These are phyloP conservation scores for Paulownia fortunei DNA, from an alignment of 257 asterid genomes.

Conservation along the genomic window DNA sequence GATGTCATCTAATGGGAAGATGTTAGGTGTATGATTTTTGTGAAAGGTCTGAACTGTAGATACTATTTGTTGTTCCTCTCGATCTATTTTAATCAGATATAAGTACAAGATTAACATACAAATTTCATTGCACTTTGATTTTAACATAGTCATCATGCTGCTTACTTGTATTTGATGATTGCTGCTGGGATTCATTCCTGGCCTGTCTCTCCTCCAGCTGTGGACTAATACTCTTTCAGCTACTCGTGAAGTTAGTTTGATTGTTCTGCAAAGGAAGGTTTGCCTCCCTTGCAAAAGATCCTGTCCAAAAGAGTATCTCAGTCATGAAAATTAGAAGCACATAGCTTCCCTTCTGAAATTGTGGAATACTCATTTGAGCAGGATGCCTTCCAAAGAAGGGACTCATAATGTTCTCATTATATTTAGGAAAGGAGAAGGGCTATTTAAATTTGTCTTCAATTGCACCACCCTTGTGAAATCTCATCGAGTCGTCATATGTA, in stretches of 20 bases:
- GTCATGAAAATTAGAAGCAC: constrained; percentile 7
- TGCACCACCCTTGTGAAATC: neutral
- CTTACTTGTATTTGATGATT: constrained; percentile 8
- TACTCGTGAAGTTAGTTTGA: neutral
- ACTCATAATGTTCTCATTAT: neutral
- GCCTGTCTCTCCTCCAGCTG: neutral
- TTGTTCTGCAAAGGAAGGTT: neutral
- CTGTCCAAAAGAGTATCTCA: constrained; percentile 24
- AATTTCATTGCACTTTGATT: neutral
- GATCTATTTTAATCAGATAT: neutral
- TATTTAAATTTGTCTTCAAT: neutral
- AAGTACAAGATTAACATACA: neutral
- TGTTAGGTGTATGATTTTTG: neutral
- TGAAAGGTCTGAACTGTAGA: neutral
- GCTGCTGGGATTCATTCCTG: neutral
- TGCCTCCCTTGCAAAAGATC: constrained; percentile 17
- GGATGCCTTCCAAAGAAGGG: constrained; percentile 20
- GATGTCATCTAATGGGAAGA: too few species aligned
- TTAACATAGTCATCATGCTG: neutral
- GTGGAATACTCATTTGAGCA: constrained; percentile 33
- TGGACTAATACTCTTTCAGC: neutral
- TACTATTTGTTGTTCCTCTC: neutral
- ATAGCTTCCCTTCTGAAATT: neutral
- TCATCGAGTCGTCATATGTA: neutral
- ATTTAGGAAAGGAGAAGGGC: neutral